These are phyloP conservation scores for Rhodomyrtus psidioides DNA, from an alignment of 441 rosid species.

Conservation along the genomic window DNA sequence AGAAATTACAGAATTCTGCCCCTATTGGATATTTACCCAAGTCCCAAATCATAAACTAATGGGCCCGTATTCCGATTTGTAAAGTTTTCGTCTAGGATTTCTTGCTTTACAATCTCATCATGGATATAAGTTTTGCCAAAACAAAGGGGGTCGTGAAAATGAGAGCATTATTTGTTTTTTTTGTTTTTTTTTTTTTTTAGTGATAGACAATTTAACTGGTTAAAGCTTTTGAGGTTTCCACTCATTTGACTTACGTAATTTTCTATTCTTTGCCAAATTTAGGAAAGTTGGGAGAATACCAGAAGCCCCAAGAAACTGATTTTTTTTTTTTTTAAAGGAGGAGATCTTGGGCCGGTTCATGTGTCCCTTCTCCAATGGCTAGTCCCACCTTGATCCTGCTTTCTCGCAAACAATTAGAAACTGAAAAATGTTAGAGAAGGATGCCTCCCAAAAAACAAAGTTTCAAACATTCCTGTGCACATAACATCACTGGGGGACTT, in stretches of 20 bases:
- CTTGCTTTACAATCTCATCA: neutral
- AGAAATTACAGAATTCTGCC: neutral
- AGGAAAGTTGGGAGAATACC: neutral
- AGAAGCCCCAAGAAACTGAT: neutral
- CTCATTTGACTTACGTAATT: neutral
- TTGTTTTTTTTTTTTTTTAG: neutral
- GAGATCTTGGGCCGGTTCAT: neutral
- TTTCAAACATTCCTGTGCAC: neutral
- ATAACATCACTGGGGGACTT: neutral
- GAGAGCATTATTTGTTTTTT: neutral
- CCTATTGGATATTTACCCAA: neutral
- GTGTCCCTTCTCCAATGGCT: neutral
- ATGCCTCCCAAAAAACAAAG: neutral
- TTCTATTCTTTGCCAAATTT: neutral
- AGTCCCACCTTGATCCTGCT: neutral
- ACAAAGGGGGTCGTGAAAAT: neutral
- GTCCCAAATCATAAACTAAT: neutral
- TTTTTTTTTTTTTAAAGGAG: no score
- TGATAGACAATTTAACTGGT: neutral
- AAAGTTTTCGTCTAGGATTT: neutral
- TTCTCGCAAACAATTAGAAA: neutral
- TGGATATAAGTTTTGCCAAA: neutral
- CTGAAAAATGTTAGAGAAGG: neutral
- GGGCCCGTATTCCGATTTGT: neutral
- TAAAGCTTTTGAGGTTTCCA: neutral